A percentile compares a stretch with the other conserved stretches of the same genome.
Evolutionary conservation across 768 basidiomycete genomes (phyloP).

Genomic region (Phallus indusiatus): DNA sequence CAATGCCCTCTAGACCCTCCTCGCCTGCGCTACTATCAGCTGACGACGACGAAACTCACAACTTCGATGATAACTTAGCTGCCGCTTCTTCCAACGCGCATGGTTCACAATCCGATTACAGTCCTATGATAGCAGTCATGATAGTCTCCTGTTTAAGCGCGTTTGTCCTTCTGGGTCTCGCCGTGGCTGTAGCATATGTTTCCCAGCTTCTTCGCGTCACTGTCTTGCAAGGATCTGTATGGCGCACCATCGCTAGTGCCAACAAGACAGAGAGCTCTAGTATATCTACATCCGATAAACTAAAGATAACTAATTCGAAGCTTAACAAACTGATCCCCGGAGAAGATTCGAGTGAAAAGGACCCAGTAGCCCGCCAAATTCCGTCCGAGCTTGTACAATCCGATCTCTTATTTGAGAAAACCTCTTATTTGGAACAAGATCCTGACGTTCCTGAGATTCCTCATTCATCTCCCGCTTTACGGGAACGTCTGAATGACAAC

Average conservation of each 20-base stretch:
- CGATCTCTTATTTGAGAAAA: not conserved
- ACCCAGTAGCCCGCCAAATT: not conserved
- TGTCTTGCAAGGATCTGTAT: not conserved
- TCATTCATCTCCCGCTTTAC: not conserved
- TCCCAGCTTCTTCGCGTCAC: not conserved
- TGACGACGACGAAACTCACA: not conserved
- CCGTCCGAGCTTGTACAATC: not conserved
- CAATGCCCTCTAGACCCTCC: not conserved
- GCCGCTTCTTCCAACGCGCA: not conserved
- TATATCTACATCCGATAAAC: not conserved
- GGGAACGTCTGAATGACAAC: not conserved
- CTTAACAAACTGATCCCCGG: not conserved
- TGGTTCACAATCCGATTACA: not conserved
- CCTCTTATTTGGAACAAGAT: not conserved
- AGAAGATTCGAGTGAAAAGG: not conserved
- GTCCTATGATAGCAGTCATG: constrained; percentile 3
- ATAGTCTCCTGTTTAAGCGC: constrained; percentile 1
- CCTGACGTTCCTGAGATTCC: not conserved
- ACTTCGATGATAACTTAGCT: not conserved
- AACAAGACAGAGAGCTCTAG: not conserved
- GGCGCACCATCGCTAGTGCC: not conserved
- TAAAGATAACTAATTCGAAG: not conserved
- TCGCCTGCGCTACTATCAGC: not conserved
- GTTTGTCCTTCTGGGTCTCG: constrained; percentile 5
- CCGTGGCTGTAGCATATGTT: not conserved